Evolutionary conservation across 306 rosid species (phyloP), one percentile per base, ranked within the genome.

Genomic region (Oemleria cerasiformis): DNA sequence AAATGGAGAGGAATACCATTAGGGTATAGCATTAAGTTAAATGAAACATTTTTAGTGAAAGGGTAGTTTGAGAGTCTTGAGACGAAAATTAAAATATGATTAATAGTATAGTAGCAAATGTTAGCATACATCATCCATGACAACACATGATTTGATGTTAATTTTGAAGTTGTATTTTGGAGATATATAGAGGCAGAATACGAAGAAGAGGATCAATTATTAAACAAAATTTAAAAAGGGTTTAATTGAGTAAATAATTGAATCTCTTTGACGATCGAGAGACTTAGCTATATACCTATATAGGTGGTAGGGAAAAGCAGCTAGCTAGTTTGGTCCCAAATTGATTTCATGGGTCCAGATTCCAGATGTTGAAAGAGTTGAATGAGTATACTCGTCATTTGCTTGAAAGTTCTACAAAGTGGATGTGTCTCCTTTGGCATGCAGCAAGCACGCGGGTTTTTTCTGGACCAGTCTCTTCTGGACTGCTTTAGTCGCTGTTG

Each of bases 261-360:
- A 30, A 30, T 30, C 36, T 30, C 36, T 30, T 30, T 4, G 36
- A 30, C 3, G 36, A 30, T 30, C 3, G 36, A 30, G 4, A 30
- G 36, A 30, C 36, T 2, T 30, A n/a, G n/a, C n/a, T n/a, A n/a
- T n/a, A 30, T 30, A 30, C 3, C 2, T 30, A 30, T 1, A 30
- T 1, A 30, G 36, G 36, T 30, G 36, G 36, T 30, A 30, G 36
- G 36, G 36, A 30, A 30, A 30, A 30, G 36, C 36, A 30, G 36
- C 36, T 30, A 30, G 36, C 36, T 30, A 30, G 36, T 30, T 34
- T 55, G 63, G 73, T 70, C 64, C 73, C 76, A 65, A 12, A 44
- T 73, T 77, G 80, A 73, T 78, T 73, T 65, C 13, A 67, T 70
- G 77, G 65, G 79, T 48, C 71, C 77, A 61, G 8, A 61, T 61